phyloP scores from a whole-genome alignment of 257 asterid genomes.

The Petunia secreta region DNA sequence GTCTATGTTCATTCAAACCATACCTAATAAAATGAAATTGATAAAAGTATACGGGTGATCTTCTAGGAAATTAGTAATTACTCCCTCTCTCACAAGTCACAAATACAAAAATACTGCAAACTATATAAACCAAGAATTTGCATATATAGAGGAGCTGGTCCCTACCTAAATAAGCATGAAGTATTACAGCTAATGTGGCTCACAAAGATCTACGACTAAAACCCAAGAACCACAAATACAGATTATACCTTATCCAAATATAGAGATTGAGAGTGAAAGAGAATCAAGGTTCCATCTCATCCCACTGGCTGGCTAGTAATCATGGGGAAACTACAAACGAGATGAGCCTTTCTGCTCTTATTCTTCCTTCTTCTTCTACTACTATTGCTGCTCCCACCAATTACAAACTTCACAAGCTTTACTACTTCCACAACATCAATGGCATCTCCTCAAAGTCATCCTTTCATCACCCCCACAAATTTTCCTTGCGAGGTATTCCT shows the following conservation, averaged over 20 bases:
- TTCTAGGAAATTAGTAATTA: not conserved
- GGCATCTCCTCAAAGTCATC: constrained; percentile 1
- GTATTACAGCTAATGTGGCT: not conserved
- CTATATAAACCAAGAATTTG: not conserved
- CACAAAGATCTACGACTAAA: not conserved
- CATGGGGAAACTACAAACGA: constrained; percentile 23
- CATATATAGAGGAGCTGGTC: not conserved
- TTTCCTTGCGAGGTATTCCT: constrained; percentile 24
- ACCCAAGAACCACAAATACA: constrained; percentile 18
- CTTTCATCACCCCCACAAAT: constrained; percentile 23
- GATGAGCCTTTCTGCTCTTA: constrained; percentile 16
- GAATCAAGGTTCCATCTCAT: constrained; percentile 17
- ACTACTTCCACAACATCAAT: not conserved
- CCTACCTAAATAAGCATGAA: not conserved
- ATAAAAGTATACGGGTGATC: not conserved
- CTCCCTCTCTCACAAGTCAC: not conserved
- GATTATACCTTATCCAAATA: constrained; percentile 14
- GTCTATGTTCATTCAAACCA: no score
- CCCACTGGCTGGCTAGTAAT: constrained; percentile 2
- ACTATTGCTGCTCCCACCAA: not conserved
- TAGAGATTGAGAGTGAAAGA: constrained; percentile 16
- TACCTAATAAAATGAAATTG: no score
- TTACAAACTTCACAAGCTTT: not conserved
- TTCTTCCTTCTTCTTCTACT: not conserved
- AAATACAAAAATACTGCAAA: not conserved